Percentiles rank a stretch among this genome's conserved stretches.
Evolutionary conservation across 1,139 yeast species (phyloP).

Genomic region (Maudiozyma humilis): DNA sequence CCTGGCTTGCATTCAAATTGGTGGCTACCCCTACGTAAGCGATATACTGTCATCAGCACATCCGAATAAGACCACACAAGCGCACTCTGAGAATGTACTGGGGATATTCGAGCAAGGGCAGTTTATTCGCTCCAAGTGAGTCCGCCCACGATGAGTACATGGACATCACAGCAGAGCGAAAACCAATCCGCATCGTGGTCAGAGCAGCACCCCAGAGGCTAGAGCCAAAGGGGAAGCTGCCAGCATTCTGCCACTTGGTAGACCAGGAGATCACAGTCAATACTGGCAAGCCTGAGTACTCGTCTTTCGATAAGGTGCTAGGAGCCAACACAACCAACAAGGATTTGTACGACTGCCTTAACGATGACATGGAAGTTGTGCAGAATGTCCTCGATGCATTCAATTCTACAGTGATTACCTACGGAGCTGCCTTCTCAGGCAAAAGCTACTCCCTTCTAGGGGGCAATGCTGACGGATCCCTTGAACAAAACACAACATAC

Average conservation of each 20-base stretch:
- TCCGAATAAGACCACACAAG: no score
- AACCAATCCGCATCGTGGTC: constrained; percentile 1
- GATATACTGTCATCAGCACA: no score
- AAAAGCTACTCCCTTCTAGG: constrained; percentile 88
- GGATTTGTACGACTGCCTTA: constrained; percentile 44
- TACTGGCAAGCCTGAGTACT: constrained; percentile 31
- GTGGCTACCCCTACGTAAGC: no score
- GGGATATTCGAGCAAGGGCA: constrained; percentile 3
- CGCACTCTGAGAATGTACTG: constrained; percentile 4
- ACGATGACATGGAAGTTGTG: neutral
- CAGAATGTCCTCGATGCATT: constrained; percentile 44
- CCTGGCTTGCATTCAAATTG: no score
- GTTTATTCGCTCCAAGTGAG: neutral
- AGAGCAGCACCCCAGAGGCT: constrained; percentile 1
- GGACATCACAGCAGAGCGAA: constrained; percentile 1
- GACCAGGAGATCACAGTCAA: neutral
- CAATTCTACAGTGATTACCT: constrained; percentile 78
- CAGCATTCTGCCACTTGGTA: constrained; percentile 1
- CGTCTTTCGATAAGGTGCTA: constrained; percentile 67
- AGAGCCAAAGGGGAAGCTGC: neutral
- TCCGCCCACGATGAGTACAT: neutral
- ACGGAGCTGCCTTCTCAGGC: constrained; percentile 88
- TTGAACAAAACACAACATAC: constrained; percentile 39
- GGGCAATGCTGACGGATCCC: constrained; percentile 38
- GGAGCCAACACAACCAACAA: constrained; percentile 42